Percentiles rank a stretch among this genome's conserved stretches.
Evolutionary conservation across 2,329 filamentous ascomycete genomes (phyloP).

Genomic region (Orbilia quercus): DNA sequence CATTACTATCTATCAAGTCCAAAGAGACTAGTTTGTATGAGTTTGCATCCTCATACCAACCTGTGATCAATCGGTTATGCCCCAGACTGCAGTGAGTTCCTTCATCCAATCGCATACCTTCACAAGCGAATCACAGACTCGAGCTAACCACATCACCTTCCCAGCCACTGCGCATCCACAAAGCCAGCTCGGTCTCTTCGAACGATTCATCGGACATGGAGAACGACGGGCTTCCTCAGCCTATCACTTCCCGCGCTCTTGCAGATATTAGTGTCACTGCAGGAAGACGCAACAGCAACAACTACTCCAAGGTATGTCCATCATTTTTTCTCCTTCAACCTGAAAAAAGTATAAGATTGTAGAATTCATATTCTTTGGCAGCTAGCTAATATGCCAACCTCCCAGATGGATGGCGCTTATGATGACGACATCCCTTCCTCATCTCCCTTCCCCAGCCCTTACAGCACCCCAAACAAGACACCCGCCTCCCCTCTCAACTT

Average conservation of each 20-base stretch:
- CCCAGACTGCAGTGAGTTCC: constrained; percentile 32
- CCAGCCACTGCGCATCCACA: constrained; percentile 82
- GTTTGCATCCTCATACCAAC: background rate
- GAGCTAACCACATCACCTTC: constrained; percentile 14
- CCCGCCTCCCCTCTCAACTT: constrained; percentile 82
- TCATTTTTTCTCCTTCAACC: too few relatives aligned
- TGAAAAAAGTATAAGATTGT: constrained; percentile 5
- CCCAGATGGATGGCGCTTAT: constrained; percentile 38
- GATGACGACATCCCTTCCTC: constrained; percentile 59
- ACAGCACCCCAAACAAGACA: constrained; percentile 49
- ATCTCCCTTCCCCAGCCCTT: constrained; percentile 59
- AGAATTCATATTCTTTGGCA: background rate
- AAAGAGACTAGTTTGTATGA: constrained; percentile 1
- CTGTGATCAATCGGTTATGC: constrained; percentile 13
- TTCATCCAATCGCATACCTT: constrained; percentile 5
- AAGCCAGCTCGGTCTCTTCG: constrained; percentile 69
- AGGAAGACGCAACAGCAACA: constrained; percentile 89
- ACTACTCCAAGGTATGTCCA: constrained; percentile 74
- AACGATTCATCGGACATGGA: constrained; percentile 65
- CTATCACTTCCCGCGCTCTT: constrained; percentile 75
- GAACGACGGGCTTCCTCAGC: constrained; percentile 71
- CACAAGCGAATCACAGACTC: constrained; percentile 33
- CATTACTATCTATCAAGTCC: background rate
- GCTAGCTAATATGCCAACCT: constrained; percentile 2
- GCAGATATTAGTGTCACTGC: constrained; percentile 89